Evolutionary conservation across 2,329 filamentous ascomycete species (phyloP).

Genomic region (Colletotrichum sp.): DNA sequence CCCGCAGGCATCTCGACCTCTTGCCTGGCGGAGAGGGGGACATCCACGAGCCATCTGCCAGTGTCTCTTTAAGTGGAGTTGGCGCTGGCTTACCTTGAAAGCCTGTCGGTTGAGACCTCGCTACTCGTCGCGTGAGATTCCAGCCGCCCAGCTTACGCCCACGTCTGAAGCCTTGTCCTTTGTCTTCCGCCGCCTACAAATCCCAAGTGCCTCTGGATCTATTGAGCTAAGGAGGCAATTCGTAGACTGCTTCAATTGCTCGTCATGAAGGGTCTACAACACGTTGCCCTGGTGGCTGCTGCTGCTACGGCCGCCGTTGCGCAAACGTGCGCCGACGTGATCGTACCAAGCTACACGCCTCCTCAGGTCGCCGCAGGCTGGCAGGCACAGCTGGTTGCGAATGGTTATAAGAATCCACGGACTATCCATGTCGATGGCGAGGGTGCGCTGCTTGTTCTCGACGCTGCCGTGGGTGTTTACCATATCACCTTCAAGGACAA

Average conservation of each 20-base stretch:
- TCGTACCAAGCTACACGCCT: slow-evolving; percentile 36
- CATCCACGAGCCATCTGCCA: not conserved
- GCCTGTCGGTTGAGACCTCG: not conserved
- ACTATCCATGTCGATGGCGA: slow-evolving; percentile 49
- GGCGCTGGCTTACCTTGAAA: not conserved
- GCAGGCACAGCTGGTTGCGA: slow-evolving; percentile 47
- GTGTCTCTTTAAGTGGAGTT: slow-evolving; percentile 6
- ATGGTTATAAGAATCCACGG: slow-evolving; percentile 45
- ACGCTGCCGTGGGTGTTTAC: slow-evolving; percentile 45
- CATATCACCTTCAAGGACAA: slow-evolving; percentile 45
- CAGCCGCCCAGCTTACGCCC: not conserved
- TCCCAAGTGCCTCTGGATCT: not conserved
- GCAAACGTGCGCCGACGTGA: slow-evolving; percentile 36
- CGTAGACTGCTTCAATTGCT: not conserved
- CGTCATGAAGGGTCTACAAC: slow-evolving; percentile 11
- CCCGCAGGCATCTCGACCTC: slow-evolving; percentile 9
- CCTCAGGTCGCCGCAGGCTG: slow-evolving; percentile 47
- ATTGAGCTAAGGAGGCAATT: not conserved
- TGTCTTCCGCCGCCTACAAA: not conserved
- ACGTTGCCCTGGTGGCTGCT: not conserved
- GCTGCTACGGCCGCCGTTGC: slow-evolving; percentile 9
- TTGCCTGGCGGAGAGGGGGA: not conserved
- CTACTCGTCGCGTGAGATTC: not conserved
- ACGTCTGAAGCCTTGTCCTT: not conserved
- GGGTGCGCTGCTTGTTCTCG: slow-evolving; percentile 51